Percentiles rank a stretch among this genome's conserved stretches.
phyloP scores from a whole-genome alignment of 352 stramenopile species.

The Pythium insidiosum region DNA sequence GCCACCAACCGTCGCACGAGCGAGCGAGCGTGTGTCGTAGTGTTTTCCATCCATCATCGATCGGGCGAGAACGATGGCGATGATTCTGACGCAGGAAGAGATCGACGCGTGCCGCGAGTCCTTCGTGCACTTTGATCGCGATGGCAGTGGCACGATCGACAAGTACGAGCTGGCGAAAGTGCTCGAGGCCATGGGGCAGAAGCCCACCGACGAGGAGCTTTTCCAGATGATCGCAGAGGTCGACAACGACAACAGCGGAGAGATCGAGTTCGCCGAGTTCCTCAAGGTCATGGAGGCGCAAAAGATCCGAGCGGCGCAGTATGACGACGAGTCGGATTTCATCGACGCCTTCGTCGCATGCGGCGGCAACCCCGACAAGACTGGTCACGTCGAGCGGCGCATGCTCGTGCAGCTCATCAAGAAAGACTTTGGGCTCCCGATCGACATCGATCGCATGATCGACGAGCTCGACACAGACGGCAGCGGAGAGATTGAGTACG shows the following conservation, averaged over 20 bases:
- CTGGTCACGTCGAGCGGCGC: constrained; percentile 84
- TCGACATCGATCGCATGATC: constrained; percentile 95
- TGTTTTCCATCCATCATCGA: too few species aligned
- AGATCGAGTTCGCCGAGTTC: constrained; percentile 97
- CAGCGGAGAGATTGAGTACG: constrained; percentile 93
- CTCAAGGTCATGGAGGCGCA: constrained; percentile 96
- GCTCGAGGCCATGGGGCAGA: constrained; percentile 96
- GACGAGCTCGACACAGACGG: constrained; percentile 93
- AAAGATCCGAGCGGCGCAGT: constrained; percentile 91
- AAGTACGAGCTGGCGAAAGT: constrained; percentile 92
- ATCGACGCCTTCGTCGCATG: constrained; percentile 96
- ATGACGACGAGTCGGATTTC: constrained; percentile 96
- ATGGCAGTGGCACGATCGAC: constrained; percentile 94
- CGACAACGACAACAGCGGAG: constrained; percentile 89
- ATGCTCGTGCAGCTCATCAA: constrained; percentile 94
- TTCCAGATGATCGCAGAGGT: constrained; percentile 97
- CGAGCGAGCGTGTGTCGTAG: too few species aligned
- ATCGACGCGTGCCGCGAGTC: constrained; percentile 94
- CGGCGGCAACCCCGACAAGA: constrained; percentile 88
- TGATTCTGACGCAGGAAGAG: constrained; percentile 93
- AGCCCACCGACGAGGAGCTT: constrained; percentile 95
- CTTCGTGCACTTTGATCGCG: constrained; percentile 97
- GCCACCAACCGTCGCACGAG: too few species aligned
- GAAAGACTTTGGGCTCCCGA: constrained; percentile 93
- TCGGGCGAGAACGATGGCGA: constrained; percentile 35